phyloP scores from a whole-genome alignment of 139 green algal species.

The Ettlia oleoabundans region DNA sequence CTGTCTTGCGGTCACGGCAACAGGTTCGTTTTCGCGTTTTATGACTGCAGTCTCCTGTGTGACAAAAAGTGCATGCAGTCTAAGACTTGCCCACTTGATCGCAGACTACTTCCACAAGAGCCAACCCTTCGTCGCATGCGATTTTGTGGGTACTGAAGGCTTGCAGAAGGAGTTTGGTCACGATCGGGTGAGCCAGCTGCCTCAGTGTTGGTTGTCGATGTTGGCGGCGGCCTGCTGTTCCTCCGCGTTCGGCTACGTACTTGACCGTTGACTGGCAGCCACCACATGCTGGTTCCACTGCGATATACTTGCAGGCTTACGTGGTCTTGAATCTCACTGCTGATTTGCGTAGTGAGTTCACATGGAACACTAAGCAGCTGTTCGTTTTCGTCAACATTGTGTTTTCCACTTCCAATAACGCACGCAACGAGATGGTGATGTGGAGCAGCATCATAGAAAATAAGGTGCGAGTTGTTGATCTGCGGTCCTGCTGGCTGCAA shows the following conservation, averaged over 20 bases:
- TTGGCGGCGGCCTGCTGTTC: neutral
- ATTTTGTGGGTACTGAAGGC: conserved; percentile 30
- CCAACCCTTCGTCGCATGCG: neutral
- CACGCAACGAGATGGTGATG: conserved; percentile 79
- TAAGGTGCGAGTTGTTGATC: conserved; percentile 44
- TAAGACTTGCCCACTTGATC: too few relatives aligned
- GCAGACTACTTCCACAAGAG: conserved; percentile 44
- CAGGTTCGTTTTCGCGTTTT: too few relatives aligned
- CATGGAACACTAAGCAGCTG: conserved; percentile 92
- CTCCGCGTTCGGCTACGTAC: too few relatives aligned
- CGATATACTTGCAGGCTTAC: conserved; percentile 59
- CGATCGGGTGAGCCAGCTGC: conserved; percentile 39
- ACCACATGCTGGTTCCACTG: neutral
- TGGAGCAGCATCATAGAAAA: conserved; percentile 79
- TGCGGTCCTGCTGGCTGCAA: too few relatives aligned
- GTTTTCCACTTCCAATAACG: conserved; percentile 57
- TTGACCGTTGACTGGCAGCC: neutral
- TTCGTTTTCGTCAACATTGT: conserved; percentile 73
- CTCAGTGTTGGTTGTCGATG: neutral
- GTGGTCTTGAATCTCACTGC: conserved; percentile 67
- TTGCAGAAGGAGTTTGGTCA: conserved; percentile 45
- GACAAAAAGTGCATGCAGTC: too few relatives aligned
- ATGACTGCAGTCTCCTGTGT: too few relatives aligned
- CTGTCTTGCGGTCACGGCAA: too few relatives aligned
- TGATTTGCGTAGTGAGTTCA: conserved; percentile 79